These are phyloP conservation scores for Dorcoceras hygrometricum DNA, from an alignment of 257 asterid genomes.

Conservation along the genomic window DNA sequence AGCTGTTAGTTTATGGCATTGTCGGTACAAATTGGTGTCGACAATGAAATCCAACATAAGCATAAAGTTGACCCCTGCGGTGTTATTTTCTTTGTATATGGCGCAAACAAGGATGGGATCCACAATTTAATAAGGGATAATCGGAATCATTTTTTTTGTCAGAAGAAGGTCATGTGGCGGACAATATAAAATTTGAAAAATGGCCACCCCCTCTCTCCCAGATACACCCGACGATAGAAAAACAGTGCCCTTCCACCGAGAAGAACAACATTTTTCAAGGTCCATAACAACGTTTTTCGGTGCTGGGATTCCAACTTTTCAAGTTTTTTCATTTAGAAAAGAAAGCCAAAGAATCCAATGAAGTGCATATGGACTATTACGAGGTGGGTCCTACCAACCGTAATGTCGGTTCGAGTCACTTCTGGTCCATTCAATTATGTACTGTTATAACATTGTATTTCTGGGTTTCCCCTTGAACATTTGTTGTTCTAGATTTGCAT, in stretches of 20 bases:
- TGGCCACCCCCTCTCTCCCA: background rate
- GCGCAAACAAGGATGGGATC: background rate
- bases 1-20: background rate
- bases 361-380: constrained; percentile 25
- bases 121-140: too few species aligned
- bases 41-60: constrained; percentile 7
- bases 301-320: constrained; percentile 23
- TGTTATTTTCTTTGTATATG: background rate
- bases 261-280: background rate
- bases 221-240: background rate
- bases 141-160: too few species aligned
- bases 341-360: constrained; percentile 27
- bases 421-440: background rate
- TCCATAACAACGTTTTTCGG: constrained; percentile 18
- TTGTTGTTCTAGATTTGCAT: constrained; percentile 23
- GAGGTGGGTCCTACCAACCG: constrained; percentile 23
- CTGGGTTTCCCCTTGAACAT: constrained; percentile 18
- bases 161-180: too few species aligned
- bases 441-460: too few species aligned
- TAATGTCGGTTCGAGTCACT: background rate
- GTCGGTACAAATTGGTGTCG: constrained; percentile 22
- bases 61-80: constrained; percentile 13
- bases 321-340: background rate
- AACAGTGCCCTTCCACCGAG: background rate
- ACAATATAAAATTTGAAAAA: too few species aligned